Percentiles rank a stretch among this genome's conserved stretches.
phyloP scores from a whole-genome alignment of 805 yeast genomes.

The Metschnikowia lunata region DNA sequence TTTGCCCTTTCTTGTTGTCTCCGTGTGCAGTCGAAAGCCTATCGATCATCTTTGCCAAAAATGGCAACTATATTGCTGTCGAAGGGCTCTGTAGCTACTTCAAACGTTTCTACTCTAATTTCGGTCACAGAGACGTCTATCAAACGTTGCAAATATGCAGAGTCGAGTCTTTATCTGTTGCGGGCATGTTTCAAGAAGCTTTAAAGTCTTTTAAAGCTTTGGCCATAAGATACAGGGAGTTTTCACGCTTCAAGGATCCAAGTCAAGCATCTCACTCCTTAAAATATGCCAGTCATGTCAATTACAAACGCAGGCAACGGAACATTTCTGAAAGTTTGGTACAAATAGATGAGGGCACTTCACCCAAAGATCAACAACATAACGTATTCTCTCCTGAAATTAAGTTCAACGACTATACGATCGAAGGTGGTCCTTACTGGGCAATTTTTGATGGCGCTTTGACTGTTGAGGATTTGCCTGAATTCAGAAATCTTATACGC shows the following conservation, averaged over 20 bases:
- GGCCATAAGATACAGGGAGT: conserved; percentile 19
- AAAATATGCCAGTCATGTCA: conserved; percentile 10
- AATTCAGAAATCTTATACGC: conserved; percentile 22
- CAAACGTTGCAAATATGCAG: conserved; percentile 24
- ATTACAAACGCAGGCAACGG: conserved; percentile 10
- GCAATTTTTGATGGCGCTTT: conserved; percentile 30
- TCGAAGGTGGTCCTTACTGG: conserved; percentile 16
- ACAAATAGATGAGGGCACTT: not conserved
- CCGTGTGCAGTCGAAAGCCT: conserved; percentile 24
- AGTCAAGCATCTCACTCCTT: conserved; percentile 8
- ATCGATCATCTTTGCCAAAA: conserved; percentile 26
- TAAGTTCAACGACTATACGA: conserved; percentile 25
- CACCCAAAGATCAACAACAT: not conserved
- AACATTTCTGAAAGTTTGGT: conserved; percentile 17
- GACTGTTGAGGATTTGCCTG: conserved; percentile 28
- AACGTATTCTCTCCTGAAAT: conserved; percentile 16
- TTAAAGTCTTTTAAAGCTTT: conserved; percentile 21
- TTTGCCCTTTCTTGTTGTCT: conserved; percentile 31
- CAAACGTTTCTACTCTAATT: conserved; percentile 34
- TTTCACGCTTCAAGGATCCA: conserved; percentile 7
- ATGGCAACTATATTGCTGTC: conserved; percentile 23
- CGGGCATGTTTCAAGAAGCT: conserved; percentile 21
- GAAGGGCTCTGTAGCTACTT: conserved; percentile 32
- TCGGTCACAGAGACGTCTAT: conserved; percentile 26
- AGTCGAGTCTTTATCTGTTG: conserved; percentile 29